Percentiles rank a stretch among this genome's conserved stretches.
Conservation (phyloP, 2,329 filamentous ascomycete species). For the Apiospora phragmitis region DNA sequence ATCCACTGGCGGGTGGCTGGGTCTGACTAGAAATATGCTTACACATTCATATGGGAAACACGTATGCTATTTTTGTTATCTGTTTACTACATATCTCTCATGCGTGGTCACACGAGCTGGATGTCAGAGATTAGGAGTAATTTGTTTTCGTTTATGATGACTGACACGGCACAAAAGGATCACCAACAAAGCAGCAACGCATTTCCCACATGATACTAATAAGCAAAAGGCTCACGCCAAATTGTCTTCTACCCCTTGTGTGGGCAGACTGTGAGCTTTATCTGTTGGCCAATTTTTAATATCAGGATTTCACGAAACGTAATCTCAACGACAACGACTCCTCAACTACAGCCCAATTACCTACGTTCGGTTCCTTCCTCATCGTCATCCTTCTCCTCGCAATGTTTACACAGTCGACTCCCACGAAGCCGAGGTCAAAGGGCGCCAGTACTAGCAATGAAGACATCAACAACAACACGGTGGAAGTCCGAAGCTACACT, state of each 20-base stretch:
- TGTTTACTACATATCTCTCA: too few species aligned
- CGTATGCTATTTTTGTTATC: too few species aligned
- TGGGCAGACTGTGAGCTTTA: not conserved
- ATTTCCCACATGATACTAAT: not conserved
- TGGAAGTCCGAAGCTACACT: not conserved
- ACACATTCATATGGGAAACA: too few species aligned
- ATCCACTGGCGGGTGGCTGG: too few species aligned
- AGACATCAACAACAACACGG: not conserved
- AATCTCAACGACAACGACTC: not conserved
- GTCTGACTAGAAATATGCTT: not conserved
- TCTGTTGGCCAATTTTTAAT: not conserved
- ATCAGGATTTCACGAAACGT: too few species aligned
- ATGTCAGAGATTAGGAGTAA: too few species aligned
- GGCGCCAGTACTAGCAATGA: not conserved
- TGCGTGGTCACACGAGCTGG: too few species aligned
- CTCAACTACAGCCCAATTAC: not conserved
- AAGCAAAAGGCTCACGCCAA: not conserved
- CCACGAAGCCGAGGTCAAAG: not conserved
- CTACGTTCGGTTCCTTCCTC: not conserved
- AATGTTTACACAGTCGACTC: not conserved
- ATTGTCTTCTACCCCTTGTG: not conserved
- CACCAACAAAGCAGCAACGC: not conserved
- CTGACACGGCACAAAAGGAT: not conserved
- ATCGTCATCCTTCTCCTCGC: too few species aligned
- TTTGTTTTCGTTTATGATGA: not conserved